phyloP scores from a whole-genome alignment of 148 eudicot genomes.

The Cornus controversa region DNA sequence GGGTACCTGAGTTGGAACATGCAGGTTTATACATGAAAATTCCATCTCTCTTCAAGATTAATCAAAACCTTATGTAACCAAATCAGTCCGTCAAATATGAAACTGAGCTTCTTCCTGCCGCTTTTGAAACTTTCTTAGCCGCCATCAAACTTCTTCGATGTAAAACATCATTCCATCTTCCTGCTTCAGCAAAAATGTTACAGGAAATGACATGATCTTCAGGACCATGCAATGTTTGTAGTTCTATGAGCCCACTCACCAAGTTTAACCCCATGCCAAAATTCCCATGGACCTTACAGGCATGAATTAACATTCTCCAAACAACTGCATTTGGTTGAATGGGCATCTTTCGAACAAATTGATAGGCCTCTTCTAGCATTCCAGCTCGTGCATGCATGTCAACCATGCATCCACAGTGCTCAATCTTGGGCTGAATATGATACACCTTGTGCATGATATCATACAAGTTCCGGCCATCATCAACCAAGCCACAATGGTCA shows the following conservation, averaged over 20 bases:
- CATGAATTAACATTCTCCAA: conserved; percentile 23
- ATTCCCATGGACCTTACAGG: conserved; percentile 20
- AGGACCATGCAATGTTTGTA: neutral
- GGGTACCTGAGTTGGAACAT: too few species aligned
- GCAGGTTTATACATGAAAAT: too few species aligned
- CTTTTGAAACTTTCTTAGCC: conserved; percentile 15
- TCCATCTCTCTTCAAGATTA: neutral
- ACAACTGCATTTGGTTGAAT: conserved; percentile 17
- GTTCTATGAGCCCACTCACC: conserved; percentile 5
- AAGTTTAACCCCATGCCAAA: conserved; percentile 12
- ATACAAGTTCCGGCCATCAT: conserved; percentile 16
- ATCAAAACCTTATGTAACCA: neutral
- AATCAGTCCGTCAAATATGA: neutral
- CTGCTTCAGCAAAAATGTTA: conserved; percentile 17
- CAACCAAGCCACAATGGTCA: conserved; percentile 21
- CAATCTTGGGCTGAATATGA: conserved; percentile 16
- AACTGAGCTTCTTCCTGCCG: conserved; percentile 20
- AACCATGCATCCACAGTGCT: conserved; percentile 27
- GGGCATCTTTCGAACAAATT: conserved; percentile 12
- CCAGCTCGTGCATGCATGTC: conserved; percentile 27
- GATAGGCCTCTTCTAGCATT: conserved; percentile 15
- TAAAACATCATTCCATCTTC: conserved; percentile 16
- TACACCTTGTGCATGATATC: conserved; percentile 11
- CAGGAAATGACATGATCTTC: conserved; percentile 7
- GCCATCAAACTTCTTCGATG: conserved; percentile 11